Conservation (phyloP, 2,329 filamentous ascomycete genomes). For the Sarocladiaceae sp. region DNA sequence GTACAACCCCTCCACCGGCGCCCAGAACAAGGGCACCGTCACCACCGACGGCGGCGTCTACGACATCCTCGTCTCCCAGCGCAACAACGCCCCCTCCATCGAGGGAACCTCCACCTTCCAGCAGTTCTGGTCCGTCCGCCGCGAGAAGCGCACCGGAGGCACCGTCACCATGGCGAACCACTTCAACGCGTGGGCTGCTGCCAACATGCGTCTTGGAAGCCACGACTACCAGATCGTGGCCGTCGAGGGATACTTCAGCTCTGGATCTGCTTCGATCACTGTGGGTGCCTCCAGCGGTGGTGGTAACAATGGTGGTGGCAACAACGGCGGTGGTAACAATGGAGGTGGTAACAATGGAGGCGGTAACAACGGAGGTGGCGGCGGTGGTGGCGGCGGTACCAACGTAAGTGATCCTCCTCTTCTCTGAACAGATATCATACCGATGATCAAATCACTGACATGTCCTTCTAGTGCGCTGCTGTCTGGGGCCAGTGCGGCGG, state of each 20-base stretch:
- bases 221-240: constrained; percentile 50
- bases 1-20: constrained; percentile 29
- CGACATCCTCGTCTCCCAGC: constrained; percentile 28
- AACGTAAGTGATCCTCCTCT: constrained; percentile 4
- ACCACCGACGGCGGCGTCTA: constrained; percentile 30
- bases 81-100: constrained; percentile 38
- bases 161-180: constrained; percentile 43
- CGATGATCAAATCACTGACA: background rate
- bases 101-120: constrained; percentile 42
- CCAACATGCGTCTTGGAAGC: constrained; percentile 41
- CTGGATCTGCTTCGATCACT: constrained; percentile 40
- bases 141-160: constrained; percentile 41
- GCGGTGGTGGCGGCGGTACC: background rate
- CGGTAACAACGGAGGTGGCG: background rate
- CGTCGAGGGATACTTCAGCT: constrained; percentile 47
- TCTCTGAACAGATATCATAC: background rate
- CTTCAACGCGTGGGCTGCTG: constrained; percentile 45
- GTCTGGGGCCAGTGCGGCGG: constrained; percentile 14
- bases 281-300: constrained; percentile 20
- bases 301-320: background rate
- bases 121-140: constrained; percentile 48
- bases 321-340: background rate
- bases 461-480: constrained; percentile 4
- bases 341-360: constrained; percentile 2
- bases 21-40: constrained; percentile 26